Evolutionary conservation across 2,329 filamentous ascomycete species (phyloP), one percentile per base, ranked within the genome.

Genomic region (Penicillium hordei): DNA sequence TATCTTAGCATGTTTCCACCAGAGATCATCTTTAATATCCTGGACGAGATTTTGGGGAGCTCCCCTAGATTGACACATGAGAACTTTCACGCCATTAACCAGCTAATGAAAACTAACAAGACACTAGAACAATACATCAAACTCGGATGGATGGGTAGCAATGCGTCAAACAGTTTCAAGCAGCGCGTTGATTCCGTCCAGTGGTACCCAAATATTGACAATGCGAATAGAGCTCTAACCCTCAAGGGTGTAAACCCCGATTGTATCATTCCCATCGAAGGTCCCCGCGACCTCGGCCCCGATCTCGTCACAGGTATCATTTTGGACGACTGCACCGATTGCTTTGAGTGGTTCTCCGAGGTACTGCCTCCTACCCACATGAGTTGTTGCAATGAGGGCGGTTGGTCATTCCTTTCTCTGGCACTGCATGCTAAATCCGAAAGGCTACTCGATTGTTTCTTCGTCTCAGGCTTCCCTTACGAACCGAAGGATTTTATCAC

Each of bases 401-500:
- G 63, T 15, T 64, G 63, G 64, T 49, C 42, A 6, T 64, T 60
- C 34, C 27, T 56, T 12, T 34, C 61, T 40, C 48, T 65, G 17
- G 58, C 51, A 12, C 8, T 55, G 2, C 21, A 58, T 19, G 38
- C 43, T 12, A 44, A 23, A 17, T 23, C 53, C 3, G 31, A 17
- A 12, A 55, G 27, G 7, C 5, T 55, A 21, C 29, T 55, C 38
- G 15, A 42, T 31, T 4, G 6, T 27, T 50, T 44, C n/a, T 40
- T 43, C 21, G 2, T 12, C 4, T 39, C 46, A 0, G 27, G 29
- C 12, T 40, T 29, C n/a, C 34, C 44, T 39, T 13, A 1, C 19
- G 23, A 40, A 17, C 5, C 38, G 5, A 17, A 10, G 9, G n/a
- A 33, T 10, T 51, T 42, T 3, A 51, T 51, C 25, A 7, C 9